These are phyloP conservation scores for Dryas drummondii DNA, from an alignment of 306 rosid genomes.

Conservation along the genomic window DNA sequence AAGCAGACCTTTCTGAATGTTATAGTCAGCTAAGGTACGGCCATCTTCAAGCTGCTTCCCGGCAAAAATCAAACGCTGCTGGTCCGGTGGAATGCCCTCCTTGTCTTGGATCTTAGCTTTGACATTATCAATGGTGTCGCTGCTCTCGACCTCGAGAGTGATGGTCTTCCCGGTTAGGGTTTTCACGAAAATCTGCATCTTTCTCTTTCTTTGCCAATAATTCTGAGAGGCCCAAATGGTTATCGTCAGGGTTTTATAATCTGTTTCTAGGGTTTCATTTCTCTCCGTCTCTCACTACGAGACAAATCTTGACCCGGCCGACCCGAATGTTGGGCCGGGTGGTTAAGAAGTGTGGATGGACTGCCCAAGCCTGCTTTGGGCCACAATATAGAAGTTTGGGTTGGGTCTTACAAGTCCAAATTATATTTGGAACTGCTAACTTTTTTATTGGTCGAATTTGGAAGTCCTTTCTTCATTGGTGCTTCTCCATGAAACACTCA, in stretches of 20 bases:
- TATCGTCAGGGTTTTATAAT: conserved; percentile 10
- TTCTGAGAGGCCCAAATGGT: background rate
- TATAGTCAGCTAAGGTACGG: conserved; percentile 73
- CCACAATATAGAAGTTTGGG: background rate
- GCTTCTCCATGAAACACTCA: too few species aligned
- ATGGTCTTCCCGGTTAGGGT: conserved; percentile 89
- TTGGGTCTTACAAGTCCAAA: too few species aligned
- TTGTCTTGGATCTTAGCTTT: conserved; percentile 87
- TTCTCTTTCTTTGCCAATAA: background rate
- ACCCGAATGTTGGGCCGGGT: background rate
- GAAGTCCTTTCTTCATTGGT: too few species aligned
- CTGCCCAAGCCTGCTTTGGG: too few species aligned
- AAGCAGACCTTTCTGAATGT: conserved; percentile 64
- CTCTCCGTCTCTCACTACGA: background rate
- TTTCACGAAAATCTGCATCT: conserved; percentile 80
- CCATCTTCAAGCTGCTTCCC: conserved; percentile 89
- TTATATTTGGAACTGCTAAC: too few species aligned
- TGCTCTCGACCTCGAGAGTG: conserved; percentile 85
- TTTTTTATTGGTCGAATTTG: too few species aligned
- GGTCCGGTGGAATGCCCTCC: conserved; percentile 92
- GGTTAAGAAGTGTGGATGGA: too few species aligned
- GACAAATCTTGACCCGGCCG: background rate
- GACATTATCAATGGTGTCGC: conserved; percentile 89
- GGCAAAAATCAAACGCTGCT: conserved; percentile 78
- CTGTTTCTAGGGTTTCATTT: conserved; percentile 32